phyloP scores from a whole-genome alignment of 768 basidiomycete genomes.

The Phaffia australis region DNA sequence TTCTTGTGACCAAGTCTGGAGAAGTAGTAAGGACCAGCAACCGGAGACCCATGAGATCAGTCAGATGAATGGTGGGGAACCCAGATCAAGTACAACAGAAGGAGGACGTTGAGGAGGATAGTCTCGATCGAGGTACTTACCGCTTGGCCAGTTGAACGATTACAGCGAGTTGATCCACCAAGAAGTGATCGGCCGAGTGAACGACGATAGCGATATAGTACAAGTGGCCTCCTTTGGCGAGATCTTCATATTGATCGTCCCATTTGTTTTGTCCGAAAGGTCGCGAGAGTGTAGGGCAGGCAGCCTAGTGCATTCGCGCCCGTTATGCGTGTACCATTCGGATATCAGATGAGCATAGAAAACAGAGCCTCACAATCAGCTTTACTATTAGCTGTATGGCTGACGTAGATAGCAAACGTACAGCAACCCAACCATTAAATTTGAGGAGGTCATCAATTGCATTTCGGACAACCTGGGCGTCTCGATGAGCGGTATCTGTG shows the following conservation, averaged over 20 bases:
- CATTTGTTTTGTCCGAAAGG: slow-evolving; percentile 82
- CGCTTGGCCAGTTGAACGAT: slow-evolving; percentile 75
- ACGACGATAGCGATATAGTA: slow-evolving; percentile 93
- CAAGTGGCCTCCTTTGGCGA: slow-evolving; percentile 66
- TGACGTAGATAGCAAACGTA: neutral
- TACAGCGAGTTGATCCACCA: slow-evolving; percentile 94
- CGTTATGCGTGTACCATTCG: neutral
- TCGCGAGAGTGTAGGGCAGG: slow-evolving; percentile 84
- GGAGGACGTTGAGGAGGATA: neutral
- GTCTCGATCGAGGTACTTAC: neutral
- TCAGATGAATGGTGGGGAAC: neutral
- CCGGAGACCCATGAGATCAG: neutral
- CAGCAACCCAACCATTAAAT: slow-evolving; percentile 92
- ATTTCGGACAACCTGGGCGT: slow-evolving; percentile 75
- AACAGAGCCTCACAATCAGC: neutral
- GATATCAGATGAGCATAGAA: neutral
- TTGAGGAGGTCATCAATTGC: slow-evolving; percentile 90
- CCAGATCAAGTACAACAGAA: neutral
- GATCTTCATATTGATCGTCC: slow-evolving; percentile 78
- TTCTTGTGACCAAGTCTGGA: slow-evolving; percentile 78
- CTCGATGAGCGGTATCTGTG: slow-evolving; percentile 74
- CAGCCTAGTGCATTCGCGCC: slow-evolving; percentile 40
- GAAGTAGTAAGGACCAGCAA: neutral
- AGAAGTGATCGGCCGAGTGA: slow-evolving; percentile 97
- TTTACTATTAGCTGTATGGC: neutral